Evolutionary conservation across 257 asterid species (phyloP), one percentile per base, ranked within the genome.

Genomic region (Lycium barbarum): DNA sequence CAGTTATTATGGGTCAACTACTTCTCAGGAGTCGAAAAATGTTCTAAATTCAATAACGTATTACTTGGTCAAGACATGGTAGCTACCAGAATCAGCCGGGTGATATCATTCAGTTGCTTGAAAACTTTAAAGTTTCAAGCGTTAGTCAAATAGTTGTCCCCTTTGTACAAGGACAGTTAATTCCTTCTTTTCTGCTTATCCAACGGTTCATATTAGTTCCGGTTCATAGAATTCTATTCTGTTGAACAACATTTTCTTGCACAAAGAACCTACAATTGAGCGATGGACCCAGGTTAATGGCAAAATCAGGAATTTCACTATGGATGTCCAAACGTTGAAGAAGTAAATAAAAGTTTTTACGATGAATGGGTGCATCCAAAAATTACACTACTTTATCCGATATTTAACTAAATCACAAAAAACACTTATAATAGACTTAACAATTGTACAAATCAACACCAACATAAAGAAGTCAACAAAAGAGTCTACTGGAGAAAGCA

Each of bases 1-100:
- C 6, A 74, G 65, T 22, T 53, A 78, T 26, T 78, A 78, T 53
- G 43, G 65, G 15, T 78, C 82, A 78, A 78, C 22, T 33, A 22
- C 62, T 49, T 49, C 43, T 74, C 81, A 6, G 4, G 43, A 49
- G 61, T 49, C 38, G 0, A 74, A 43, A 49, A 49, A 20, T 10
- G 57, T 72, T 79, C 54, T 1, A 18, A 38, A 12, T 26, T 72
- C 0, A n/a, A n/a, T 5, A 1, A 72, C 58, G 0, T 45, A 45
- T 72, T 72, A 45, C 38, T 58, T 45, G 1, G n/a, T 72, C 10
- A 72, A 72, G 58, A 72, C 58, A 45, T 72, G 59, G 51, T 36
- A 68, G 35, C 57, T 1, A 74, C 20, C 81, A 74, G 40, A 74
- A 49, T 76, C 47, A 13, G 22, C 13, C 26, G 6, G 63, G 1